Evolutionary conservation across 2,329 filamentous ascomycete genomes (phyloP).

Genomic region (Blastomyces percursus): DNA sequence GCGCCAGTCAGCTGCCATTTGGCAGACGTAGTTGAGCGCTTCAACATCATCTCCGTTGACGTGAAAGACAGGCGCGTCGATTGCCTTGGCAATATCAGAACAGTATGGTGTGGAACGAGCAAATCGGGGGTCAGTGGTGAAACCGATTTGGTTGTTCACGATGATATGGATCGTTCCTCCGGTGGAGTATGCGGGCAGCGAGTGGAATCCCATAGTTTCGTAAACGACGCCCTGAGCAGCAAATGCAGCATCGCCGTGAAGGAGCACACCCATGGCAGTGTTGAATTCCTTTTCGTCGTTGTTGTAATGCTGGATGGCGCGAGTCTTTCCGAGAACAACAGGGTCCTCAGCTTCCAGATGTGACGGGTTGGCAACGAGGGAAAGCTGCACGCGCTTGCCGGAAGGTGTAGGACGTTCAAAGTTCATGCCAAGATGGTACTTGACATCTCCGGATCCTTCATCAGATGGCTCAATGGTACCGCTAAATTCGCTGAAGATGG

Average conservation of each 20-base stretch:
- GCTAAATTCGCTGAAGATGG: slow-evolving; percentile 97
- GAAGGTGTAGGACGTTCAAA: slow-evolving; percentile 97
- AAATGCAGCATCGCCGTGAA: slow-evolving; percentile 96
- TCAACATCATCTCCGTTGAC: slow-evolving; percentile 98
- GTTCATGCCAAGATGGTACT: slow-evolving; percentile 99
- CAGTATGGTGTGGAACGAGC: slow-evolving; percentile 97
- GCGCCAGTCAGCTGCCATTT: slow-evolving; percentile 93
- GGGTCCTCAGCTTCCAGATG: slow-evolving; percentile 98
- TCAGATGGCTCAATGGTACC: slow-evolving; percentile 79
- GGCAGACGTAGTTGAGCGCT: slow-evolving; percentile 96
- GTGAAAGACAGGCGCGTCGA: slow-evolving; percentile 97
- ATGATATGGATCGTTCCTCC: slow-evolving; percentile 95
- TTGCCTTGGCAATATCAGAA: slow-evolving; percentile 97
- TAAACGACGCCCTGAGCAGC: slow-evolving; percentile 96
- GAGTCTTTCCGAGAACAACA: slow-evolving; percentile 92
- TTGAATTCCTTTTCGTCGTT: slow-evolving; percentile 82
- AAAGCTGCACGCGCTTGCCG: slow-evolving; percentile 98
- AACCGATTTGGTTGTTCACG: slow-evolving; percentile 99
- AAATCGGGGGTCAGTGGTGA: slow-evolving; percentile 96
- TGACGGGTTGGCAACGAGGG: slow-evolving; percentile 94
- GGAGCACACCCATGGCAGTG: slow-evolving; percentile 86
- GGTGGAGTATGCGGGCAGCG: slow-evolving; percentile 89
- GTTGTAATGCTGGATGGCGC: slow-evolving; percentile 98
- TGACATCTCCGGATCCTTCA: slow-evolving; percentile 96
- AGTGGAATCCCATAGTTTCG: slow-evolving; percentile 96